A percentile compares a stretch with the other conserved stretches of the same genome.
Conservation (phyloP, 1,284 basidiomycete species). For the Testicularia cyperi region DNA sequence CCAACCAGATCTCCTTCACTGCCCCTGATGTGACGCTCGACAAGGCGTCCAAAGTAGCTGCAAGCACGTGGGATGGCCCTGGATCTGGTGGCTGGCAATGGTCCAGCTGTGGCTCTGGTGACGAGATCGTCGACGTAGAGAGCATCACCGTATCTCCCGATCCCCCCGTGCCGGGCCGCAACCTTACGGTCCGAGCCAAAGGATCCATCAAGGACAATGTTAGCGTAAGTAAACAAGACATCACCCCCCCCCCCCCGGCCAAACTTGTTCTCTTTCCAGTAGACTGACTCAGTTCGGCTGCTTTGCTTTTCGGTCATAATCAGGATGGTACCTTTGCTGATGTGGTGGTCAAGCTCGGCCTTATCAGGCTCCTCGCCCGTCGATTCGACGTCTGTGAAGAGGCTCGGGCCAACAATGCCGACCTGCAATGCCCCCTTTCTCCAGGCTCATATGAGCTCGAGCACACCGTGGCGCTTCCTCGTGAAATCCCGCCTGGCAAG, state of each 20-base stretch:
- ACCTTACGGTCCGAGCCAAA: constrained; percentile 52
- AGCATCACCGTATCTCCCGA: constrained; percentile 51
- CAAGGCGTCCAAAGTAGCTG: neutral
- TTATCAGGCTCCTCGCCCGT: constrained; percentile 47
- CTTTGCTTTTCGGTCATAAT: too few relatives aligned
- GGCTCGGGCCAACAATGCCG: constrained; percentile 46
- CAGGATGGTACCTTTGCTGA: constrained; percentile 52
- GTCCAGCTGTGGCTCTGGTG: constrained; percentile 44
- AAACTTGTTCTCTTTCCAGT: too few relatives aligned
- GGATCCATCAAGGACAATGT: constrained; percentile 42
- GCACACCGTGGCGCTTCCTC: constrained; percentile 53
- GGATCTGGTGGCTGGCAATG: constrained; percentile 44
- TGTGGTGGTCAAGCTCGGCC: constrained; percentile 55
- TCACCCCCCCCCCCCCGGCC: neutral
- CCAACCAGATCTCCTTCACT: constrained; percentile 34
- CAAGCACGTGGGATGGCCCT: neutral
- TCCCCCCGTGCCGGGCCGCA: constrained; percentile 54
- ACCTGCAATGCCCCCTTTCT: constrained; percentile 53
- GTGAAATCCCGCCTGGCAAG: constrained; percentile 64
- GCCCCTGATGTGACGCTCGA: constrained; percentile 7
- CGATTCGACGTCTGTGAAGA: constrained; percentile 55
- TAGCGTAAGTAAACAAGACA: constrained; percentile 35
- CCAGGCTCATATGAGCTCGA: constrained; percentile 49
- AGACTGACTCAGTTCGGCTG: too few relatives aligned
- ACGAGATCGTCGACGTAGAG: constrained; percentile 41